phyloP scores from a whole-genome alignment of 2,329 filamentous ascomycete genomes.

The Fusarium tjaetaba region DNA sequence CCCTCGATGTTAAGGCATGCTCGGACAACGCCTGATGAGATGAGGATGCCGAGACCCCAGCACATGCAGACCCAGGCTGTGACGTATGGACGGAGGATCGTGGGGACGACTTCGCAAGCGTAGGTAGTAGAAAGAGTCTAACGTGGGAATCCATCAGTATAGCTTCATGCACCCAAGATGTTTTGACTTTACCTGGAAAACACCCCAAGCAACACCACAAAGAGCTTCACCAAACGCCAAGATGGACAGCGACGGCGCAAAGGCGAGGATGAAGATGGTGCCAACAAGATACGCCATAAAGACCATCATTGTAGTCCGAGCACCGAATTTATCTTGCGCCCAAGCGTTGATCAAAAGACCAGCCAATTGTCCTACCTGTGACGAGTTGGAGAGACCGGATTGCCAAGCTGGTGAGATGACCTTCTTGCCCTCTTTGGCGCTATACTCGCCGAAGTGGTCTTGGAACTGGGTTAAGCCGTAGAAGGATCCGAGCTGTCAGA shows the following conservation, averaged over 20 bases:
- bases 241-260: constrained; percentile 49
- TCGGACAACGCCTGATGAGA: constrained; percentile 53
- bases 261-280: constrained; percentile 33
- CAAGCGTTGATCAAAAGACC: constrained; percentile 56
- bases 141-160: accelerated
- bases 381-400: constrained; percentile 55
- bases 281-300: constrained; percentile 27
- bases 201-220: constrained; percentile 52
- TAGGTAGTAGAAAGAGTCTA: constrained; percentile 55
- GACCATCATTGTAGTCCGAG: constrained; percentile 32
- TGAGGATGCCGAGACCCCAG: constrained; percentile 54
- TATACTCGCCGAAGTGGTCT: constrained; percentile 20
- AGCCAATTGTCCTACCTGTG: constrained; percentile 55
- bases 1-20: constrained; percentile 46
- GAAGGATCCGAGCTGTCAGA: constrained; percentile 11
- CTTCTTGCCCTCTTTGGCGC: constrained; percentile 40
- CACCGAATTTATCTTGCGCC: constrained; percentile 51
- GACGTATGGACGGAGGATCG: constrained; percentile 51
- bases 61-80: constrained; percentile 57
- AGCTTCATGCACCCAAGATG: accelerated
- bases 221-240: constrained; percentile 48
- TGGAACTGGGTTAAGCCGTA: constrained; percentile 30
- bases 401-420: constrained; percentile 58
- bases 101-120: constrained; percentile 53
- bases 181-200: constrained; percentile 29